These are phyloP conservation scores for Arthrobotrys musiformis DNA, from an alignment of 2,329 filamentous ascomycete genomes.

Conservation along the genomic window DNA sequence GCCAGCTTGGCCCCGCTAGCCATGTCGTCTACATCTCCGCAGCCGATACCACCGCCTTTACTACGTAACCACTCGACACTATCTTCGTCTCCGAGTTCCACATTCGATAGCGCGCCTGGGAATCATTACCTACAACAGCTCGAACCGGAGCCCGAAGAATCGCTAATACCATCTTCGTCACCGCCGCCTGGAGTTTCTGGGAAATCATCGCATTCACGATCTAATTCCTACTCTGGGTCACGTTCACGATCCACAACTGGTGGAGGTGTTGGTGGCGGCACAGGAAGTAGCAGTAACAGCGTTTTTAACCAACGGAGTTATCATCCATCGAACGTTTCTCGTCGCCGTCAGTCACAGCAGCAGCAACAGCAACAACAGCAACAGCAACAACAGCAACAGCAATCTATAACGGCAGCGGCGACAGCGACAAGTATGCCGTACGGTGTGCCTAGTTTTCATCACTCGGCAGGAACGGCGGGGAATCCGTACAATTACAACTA, in stretches of 20 bases:
- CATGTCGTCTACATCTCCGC: conserved; percentile 38
- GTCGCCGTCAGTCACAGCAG: background rate
- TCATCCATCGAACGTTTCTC: background rate
- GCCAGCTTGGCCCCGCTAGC: background rate
- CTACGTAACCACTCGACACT: conserved; percentile 31
- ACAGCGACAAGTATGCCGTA: conserved; percentile 31
- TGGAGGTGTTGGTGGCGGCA: background rate
- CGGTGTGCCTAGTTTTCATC: conserved; percentile 50
- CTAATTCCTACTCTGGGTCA: background rate
- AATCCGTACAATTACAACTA: conserved; percentile 41
- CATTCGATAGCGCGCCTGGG: conserved; percentile 48
- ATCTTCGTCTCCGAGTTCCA: conserved; percentile 29
- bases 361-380: no score
- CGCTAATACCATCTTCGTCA: conserved; percentile 24
- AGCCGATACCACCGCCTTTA: conserved; percentile 29
- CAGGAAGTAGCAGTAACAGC: background rate
- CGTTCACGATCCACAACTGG: background rate
- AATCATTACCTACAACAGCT: conserved; percentile 50
- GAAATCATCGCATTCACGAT: background rate
- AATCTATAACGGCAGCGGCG: background rate
- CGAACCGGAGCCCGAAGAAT: conserved; percentile 38
- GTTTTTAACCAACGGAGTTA: background rate
- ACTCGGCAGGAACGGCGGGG: conserved; percentile 30
- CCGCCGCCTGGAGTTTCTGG: background rate
- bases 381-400: background rate